These are phyloP conservation scores for Eucalyptus tenuipes DNA, from an alignment of 345 rosid species.

Conservation along the genomic window DNA sequence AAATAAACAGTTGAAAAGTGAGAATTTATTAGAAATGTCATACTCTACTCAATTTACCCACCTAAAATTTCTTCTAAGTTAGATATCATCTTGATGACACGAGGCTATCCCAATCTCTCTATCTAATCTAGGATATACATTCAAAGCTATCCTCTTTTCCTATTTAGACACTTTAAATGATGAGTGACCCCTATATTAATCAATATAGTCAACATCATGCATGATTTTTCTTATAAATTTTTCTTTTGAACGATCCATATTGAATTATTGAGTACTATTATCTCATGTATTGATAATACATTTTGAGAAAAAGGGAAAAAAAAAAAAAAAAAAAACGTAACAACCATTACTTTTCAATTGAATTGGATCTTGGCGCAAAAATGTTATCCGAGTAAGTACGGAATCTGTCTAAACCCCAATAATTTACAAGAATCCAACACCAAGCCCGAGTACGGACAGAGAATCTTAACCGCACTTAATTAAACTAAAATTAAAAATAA, in stretches of 20 bases:
- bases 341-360: not conserved
- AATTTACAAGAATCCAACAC: not conserved
- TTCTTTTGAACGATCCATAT: fast-evolving
- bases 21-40: not conserved
- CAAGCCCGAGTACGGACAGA: not conserved
- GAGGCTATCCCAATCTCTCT: not conserved
- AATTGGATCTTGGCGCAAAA: not conserved
- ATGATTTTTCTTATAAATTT: fast-evolving
- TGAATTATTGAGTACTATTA: not conserved
- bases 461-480: not conserved
- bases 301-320: not conserved
- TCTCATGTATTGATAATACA: not conserved
- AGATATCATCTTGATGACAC: not conserved
- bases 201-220: not conserved
- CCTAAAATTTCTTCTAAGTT: not conserved
- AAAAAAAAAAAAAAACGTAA: too few relatives aligned
- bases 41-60: not conserved
- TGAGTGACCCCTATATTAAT: not conserved
- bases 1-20: not conserved
- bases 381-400: not conserved
- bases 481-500: not conserved
- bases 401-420: not conserved
- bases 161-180: not conserved
- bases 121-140: not conserved
- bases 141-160: not conserved